phyloP scores from a whole-genome alignment of 2,329 filamentous ascomycete genomes.

The Diaporthe capsici region DNA sequence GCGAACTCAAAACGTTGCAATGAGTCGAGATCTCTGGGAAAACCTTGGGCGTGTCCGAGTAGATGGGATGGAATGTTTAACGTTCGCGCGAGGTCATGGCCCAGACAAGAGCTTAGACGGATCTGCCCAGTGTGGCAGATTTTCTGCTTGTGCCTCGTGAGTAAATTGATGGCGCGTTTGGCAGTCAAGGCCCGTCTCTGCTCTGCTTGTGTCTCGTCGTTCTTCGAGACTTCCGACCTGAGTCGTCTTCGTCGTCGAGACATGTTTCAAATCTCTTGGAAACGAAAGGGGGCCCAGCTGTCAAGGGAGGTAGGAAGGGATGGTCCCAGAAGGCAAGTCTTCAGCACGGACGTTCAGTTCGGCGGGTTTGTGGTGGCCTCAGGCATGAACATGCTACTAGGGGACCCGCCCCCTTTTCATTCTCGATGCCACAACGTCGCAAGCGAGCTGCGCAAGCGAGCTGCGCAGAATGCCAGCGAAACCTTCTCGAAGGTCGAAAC shows the following conservation, averaged over 20 bases:
- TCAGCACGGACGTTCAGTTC: slow-evolving; percentile 25
- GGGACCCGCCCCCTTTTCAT: slow-evolving; percentile 39
- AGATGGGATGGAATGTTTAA: slow-evolving; percentile 19
- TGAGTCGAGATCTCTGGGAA: slow-evolving; percentile 29
- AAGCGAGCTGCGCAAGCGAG: slow-evolving; percentile 30
- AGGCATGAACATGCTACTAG: slow-evolving; percentile 4
- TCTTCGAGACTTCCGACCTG: slow-evolving; percentile 15
- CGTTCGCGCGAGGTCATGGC: slow-evolving; percentile 17
- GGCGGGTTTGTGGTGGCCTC: slow-evolving; percentile 10
- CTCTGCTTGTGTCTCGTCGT: background rate
- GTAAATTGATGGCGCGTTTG: background rate
- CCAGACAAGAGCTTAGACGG: slow-evolving; percentile 1
- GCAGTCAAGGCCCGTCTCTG: background rate
- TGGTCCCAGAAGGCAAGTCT: slow-evolving; percentile 10
- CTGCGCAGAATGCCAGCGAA: slow-evolving; percentile 34
- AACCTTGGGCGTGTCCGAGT: background rate
- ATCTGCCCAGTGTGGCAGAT: slow-evolving; percentile 7
- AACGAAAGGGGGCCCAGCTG: slow-evolving; percentile 14
- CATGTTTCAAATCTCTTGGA: slow-evolving; percentile 36
- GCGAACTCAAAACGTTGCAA: slow-evolving; percentile 28
- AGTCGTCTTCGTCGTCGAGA: slow-evolving; percentile 33
- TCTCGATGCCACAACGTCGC: slow-evolving; percentile 23
- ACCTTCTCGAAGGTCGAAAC: slow-evolving; percentile 39
- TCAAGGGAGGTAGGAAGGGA: slow-evolving; percentile 32
- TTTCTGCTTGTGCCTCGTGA: background rate